These are phyloP conservation scores for Corylus americana DNA, from an alignment of 306 rosid genomes.

Conservation along the genomic window DNA sequence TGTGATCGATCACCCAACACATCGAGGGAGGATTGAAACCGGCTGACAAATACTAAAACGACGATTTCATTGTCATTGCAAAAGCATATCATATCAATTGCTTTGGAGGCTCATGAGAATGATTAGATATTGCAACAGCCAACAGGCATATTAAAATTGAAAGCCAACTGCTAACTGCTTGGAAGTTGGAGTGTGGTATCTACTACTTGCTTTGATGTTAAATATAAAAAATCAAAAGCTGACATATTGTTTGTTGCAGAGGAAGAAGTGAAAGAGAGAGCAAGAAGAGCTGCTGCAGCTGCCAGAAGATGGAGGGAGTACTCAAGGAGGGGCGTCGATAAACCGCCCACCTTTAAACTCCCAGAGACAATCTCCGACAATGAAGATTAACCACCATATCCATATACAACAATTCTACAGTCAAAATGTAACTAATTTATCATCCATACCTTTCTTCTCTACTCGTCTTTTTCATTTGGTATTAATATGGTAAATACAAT, in stretches of 20 bases:
- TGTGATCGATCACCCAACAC: no score
- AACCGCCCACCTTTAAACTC: conserved; percentile 82
- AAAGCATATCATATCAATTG: no score
- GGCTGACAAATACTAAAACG: not conserved
- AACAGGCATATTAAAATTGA: not conserved
- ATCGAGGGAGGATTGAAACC: no score
- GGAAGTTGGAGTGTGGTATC: not conserved
- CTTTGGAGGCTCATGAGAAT: no score
- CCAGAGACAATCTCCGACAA: conserved; percentile 60
- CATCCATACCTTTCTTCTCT: conserved; percentile 15
- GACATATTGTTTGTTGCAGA: conserved; percentile 44
- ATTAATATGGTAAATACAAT: not conserved
- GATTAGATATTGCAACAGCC: not conserved
- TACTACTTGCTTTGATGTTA: not conserved
- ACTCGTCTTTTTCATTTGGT: not conserved
- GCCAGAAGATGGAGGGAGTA: conserved; percentile 97
- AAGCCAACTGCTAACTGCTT: not conserved
- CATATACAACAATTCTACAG: conserved; percentile 12
- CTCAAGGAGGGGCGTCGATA: conserved; percentile 80
- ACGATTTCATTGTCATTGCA: not conserved
- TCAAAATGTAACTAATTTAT: conserved; percentile 39
- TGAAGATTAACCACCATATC: conserved; percentile 44
- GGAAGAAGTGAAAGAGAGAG: conserved; percentile 71
- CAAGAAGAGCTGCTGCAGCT: conserved; percentile 80
- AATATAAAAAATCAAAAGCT: not conserved